Evolutionary conservation across 257 asterid species (phyloP).

Genomic region (Solanum corneliomulleri): DNA sequence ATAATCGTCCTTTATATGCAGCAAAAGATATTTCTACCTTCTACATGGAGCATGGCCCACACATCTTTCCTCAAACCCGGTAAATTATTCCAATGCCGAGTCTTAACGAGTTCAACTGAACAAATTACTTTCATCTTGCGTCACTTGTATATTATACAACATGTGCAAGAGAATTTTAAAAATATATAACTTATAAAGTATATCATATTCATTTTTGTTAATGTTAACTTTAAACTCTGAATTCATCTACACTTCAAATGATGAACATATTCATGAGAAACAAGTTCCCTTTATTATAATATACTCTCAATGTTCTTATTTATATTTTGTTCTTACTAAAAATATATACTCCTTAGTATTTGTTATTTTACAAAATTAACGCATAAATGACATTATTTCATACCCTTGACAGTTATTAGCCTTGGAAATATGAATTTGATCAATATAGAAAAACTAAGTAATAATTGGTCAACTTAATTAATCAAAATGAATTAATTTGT

Average conservation of each 20-base stretch:
- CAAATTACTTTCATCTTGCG: not conserved
- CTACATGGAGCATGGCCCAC: slow-evolving; percentile 26
- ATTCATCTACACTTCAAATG: not conserved
- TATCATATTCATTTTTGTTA: not conserved
- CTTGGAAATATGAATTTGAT: too few species aligned
- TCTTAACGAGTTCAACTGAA: not conserved
- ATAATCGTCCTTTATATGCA: slow-evolving; percentile 23
- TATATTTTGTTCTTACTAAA: too few species aligned
- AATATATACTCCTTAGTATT: too few species aligned
- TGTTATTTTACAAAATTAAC: too few species aligned
- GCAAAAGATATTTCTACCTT: slow-evolving; percentile 30
- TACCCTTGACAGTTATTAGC: too few species aligned
- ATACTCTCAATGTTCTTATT: not conserved
- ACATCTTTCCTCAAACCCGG: slow-evolving; percentile 24
- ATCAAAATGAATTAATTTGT: too few species aligned
- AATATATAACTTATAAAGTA: not conserved
- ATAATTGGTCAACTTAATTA: too few species aligned
- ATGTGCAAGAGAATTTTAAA: not conserved
- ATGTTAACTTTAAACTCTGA: not conserved
- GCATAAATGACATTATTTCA: too few species aligned
- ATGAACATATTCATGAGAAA: not conserved
- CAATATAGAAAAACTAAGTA: too few species aligned
- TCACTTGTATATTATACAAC: not conserved
- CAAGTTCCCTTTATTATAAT: not conserved
- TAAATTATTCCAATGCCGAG: not conserved